These are phyloP conservation scores for Cylindricascospora bacillispora DNA, from an alignment of 1,139 yeast species.

Conservation along the genomic window DNA sequence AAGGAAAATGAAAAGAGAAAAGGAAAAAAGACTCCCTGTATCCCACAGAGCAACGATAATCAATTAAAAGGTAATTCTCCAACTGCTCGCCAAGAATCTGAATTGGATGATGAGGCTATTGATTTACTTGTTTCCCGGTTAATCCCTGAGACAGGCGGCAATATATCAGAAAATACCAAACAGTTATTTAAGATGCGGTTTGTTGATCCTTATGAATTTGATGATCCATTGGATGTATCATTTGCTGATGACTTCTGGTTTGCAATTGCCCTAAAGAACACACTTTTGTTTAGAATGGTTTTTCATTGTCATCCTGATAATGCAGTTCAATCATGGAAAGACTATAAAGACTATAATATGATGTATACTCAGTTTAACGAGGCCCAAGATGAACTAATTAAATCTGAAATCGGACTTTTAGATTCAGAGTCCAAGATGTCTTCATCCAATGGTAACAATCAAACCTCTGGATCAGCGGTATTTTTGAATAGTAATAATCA, in stretches of 20 bases:
- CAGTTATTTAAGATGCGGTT: slow-evolving; percentile 30
- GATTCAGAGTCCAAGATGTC: slow-evolving; percentile 5
- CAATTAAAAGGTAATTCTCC: not conserved
- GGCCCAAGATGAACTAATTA: slow-evolving; percentile 34
- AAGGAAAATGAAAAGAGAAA: slow-evolving; percentile 27
- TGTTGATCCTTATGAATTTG: slow-evolving; percentile 78
- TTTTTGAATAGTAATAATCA: not conserved
- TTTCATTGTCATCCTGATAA: slow-evolving; percentile 96
- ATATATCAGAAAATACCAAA: slow-evolving; percentile 1
- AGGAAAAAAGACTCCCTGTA: slow-evolving; percentile 1
- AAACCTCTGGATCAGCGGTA: slow-evolving; percentile 3
- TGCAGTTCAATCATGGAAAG: slow-evolving; percentile 75
- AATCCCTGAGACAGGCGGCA: slow-evolving; percentile 5
- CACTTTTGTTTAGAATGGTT: slow-evolving; percentile 66
- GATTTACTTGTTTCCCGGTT: slow-evolving; percentile 32
- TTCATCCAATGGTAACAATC: slow-evolving; percentile 7
- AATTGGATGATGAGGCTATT: slow-evolving; percentile 35
- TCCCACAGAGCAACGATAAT: slow-evolving; percentile 2
- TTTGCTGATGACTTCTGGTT: slow-evolving; percentile 87
- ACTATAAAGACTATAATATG: slow-evolving; percentile 59
- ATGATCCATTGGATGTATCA: slow-evolving; percentile 67
- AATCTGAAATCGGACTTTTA: slow-evolving; percentile 9
- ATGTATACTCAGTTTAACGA: slow-evolving; percentile 42
- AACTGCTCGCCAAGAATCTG: slow-evolving; percentile 3
- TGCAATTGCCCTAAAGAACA: slow-evolving; percentile 73